Base-by-base conservation (phyloP, 1,139 yeast species). In the Kurtzmaniella quercitrusa region DNA sequence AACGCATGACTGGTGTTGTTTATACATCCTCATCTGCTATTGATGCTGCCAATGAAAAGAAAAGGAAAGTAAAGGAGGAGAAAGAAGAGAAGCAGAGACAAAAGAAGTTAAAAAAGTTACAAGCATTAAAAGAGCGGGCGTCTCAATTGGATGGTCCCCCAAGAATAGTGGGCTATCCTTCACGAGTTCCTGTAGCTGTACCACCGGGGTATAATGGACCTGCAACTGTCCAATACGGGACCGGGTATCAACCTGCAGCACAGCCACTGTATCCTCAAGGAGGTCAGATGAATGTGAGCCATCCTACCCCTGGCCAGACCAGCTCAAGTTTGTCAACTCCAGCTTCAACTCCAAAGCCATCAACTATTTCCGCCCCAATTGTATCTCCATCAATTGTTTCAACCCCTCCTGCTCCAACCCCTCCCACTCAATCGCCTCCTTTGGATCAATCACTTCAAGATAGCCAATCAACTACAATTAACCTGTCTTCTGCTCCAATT, bases 1-100 rank as follows among this genome's bases (percentile, higher is more conserved):
- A 65, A 61, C 69, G 67, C 46, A 63, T 71, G 71, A 55, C 63
- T 2, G 78, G 78, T 18, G 56, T 62, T 12, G 45, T 54, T 29
- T 56, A 62, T 5, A 48, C 60, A 17, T 47, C 36, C 39, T 41
- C 57, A 46, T 43, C 54, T 41, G 43, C 48, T 18, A 34, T 27
- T n/a, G 41, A 42, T 33, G 46, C 31, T 41, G 42, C 37, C 17
- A 42, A 41, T 3, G 49, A 48, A 21, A 69, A 65, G 47, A 71
- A 70, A 57, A 56, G 75, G 45, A 69, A 66, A 47, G 51, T 59
- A 12, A 59, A 60, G 49, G 69, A 61, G 12, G 56, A 55, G 41
- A 46, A 43, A 18, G 60, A 50, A 36, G 40, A 36, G 44, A 49
- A 43, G 16, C 41, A 47, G 23, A 45, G 51, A 18, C 40, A 49